A percentile compares a stretch with the other conserved stretches of the same genome.
phyloP scores from a whole-genome alignment of 192 early-diverging fungal genomes.

The Umbelopsis ramanniana region DNA sequence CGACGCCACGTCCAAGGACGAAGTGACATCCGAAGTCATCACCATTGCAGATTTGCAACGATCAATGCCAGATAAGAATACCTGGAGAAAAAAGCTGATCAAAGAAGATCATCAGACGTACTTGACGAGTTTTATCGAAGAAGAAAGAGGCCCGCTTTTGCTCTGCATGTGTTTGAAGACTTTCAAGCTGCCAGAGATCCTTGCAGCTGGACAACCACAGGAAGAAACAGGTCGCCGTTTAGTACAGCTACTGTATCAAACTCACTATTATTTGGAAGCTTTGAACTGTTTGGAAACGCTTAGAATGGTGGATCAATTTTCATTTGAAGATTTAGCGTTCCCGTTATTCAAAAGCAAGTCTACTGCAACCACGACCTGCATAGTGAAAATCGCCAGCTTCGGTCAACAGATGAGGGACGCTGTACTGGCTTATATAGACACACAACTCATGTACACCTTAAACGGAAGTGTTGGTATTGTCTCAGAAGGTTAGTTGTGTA shows the following conservation, averaged over 20 bases:
- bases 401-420: background rate
- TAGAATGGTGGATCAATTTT: slow-evolving; percentile 20
- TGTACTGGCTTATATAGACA: background rate
- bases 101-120: slow-evolving; percentile 19
- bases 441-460: slow-evolving; percentile 27
- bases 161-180: slow-evolving; percentile 31
- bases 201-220: slow-evolving; percentile 19
- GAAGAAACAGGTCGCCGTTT: slow-evolving; percentile 24
- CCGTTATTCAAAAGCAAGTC: slow-evolving; percentile 20
- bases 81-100: slow-evolving; percentile 7
- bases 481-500: slow-evolving; percentile 26
- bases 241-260: slow-evolving; percentile 20
- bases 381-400: background rate
- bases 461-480: slow-evolving; percentile 32
- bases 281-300: slow-evolving; percentile 26
- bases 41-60: slow-evolving; percentile 16
- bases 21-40: background rate
- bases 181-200: slow-evolving; percentile 3
- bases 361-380: background rate
- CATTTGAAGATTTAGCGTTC: slow-evolving; percentile 20
- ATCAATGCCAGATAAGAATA: background rate
- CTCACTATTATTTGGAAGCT: slow-evolving; percentile 29
- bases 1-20: slow-evolving; percentile 13
- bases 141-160: slow-evolving; percentile 15
- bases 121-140: slow-evolving; percentile 16